A percentile compares a stretch with the other conserved stretches of the same genome.
Evolutionary conservation across 2,329 filamentous ascomycete genomes (phyloP).

Genomic region (Didymella pinodella): DNA sequence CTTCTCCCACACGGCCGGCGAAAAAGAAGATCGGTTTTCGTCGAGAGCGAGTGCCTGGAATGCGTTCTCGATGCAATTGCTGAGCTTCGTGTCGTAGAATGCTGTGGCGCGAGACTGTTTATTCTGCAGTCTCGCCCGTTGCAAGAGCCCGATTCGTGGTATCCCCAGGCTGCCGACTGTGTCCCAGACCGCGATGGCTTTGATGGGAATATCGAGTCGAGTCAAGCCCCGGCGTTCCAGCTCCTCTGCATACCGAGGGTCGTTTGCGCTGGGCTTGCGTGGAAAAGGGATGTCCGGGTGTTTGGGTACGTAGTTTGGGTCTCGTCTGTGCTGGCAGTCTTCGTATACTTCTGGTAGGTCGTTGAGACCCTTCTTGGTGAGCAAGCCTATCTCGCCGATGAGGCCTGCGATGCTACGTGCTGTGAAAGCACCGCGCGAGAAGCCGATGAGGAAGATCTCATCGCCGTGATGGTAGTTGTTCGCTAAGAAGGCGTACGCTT

Average conservation of each 20-base stretch:
- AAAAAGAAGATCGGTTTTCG: conserved; percentile 60
- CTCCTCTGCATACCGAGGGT: conserved; percentile 55
- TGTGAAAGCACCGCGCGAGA: conserved; percentile 58
- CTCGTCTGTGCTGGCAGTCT: conserved; percentile 56
- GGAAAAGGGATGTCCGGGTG: conserved; percentile 57
- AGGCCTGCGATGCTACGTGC: conserved; percentile 55
- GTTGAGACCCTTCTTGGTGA: conserved; percentile 57
- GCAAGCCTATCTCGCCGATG: conserved; percentile 56
- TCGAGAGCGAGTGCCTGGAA: conserved; percentile 65
- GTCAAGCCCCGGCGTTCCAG: conserved; percentile 48
- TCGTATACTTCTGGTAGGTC: conserved; percentile 57
- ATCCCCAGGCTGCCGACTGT: conserved; percentile 58
- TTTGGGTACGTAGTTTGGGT: conserved; percentile 55
- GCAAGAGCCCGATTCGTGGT: conserved; percentile 55
- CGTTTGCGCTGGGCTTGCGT: conserved; percentile 55
- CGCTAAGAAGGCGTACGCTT: conserved; percentile 61
- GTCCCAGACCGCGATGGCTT: conserved; percentile 59
- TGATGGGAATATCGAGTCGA: conserved; percentile 50
- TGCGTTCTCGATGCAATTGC: conserved; percentile 59
- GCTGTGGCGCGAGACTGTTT: conserved; percentile 49
- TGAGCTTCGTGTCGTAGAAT: conserved; percentile 59
- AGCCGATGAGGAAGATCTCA: conserved; percentile 58
- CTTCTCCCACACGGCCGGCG: conserved; percentile 62
- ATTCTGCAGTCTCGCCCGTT: conserved; percentile 47
- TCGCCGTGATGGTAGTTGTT: conserved; percentile 62